A percentile compares a stretch with the other conserved stretches of the same genome.
phyloP scores from a whole-genome alignment of 495 filamentous ascomycete species.

The Cryomyces antarcticus region DNA sequence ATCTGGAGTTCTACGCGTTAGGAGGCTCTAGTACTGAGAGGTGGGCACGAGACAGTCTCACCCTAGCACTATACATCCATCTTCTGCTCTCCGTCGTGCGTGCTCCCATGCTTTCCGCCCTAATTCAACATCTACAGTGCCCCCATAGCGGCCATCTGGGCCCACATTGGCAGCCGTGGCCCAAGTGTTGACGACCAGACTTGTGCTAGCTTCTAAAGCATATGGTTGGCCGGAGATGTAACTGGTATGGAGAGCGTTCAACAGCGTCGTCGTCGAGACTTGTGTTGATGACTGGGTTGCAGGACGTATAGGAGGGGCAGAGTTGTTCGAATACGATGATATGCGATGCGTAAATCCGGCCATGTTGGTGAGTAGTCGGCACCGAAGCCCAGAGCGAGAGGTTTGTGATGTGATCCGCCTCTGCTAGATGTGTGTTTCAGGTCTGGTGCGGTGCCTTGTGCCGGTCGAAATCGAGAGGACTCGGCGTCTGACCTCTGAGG shows the following conservation, averaged over 20 bases:
- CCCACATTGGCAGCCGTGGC: slow-evolving; percentile 49
- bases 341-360: slow-evolving; percentile 50
- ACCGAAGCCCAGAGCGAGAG: too few relatives aligned
- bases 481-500: background rate
- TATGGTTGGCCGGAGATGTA: slow-evolving; percentile 70
- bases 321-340: slow-evolving; percentile 69
- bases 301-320: slow-evolving; percentile 38
- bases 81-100: slow-evolving; percentile 81
- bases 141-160: slow-evolving; percentile 45
- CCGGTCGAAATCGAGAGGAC: background rate
- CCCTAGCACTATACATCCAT: slow-evolving; percentile 83
- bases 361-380: slow-evolving; percentile 23
- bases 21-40: too few relatives aligned
- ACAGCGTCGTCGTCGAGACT: slow-evolving; percentile 76
- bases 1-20: slow-evolving; percentile 26
- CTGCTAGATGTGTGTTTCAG: too few relatives aligned
- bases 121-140: slow-evolving; percentile 60
- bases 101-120: slow-evolving; percentile 88
- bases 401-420: too few relatives aligned
- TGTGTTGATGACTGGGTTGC: slow-evolving; percentile 35
- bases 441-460: background rate
- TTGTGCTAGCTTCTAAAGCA: slow-evolving; percentile 73
- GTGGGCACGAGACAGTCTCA: slow-evolving; percentile 21
- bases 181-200: slow-evolving; percentile 90
- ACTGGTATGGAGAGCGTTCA: slow-evolving; percentile 78